Evolutionary conservation across 371 early-diverging fungal species (phyloP), one percentile per base, ranked within the genome.

Genomic region (Mortierella sp.): DNA sequence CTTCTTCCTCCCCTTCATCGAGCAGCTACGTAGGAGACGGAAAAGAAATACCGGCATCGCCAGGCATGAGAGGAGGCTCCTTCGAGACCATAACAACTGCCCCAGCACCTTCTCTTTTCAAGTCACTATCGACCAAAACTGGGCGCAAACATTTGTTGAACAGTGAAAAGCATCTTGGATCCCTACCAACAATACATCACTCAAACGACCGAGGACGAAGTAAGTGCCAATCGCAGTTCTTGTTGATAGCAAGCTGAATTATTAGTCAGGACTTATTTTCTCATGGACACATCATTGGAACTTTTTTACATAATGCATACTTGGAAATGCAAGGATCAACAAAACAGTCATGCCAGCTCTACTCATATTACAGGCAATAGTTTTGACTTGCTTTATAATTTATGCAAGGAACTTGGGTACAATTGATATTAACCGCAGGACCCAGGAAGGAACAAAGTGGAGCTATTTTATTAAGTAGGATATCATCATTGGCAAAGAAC

Each of bases 121-220:
- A 43, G 32, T 76, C 71, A 0, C 59, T 76, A 13, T 77, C 77
- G 2, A 69, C 76, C 49, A 67, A 68, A 62, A 22, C 64, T 8
- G 72, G 78, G 22, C 64, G 78, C 13, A 64, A 61, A 22, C 61
- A 58, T 4, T 42, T 43, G 17, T 66, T 65, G 68, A 61, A 56
- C 45, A 68, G 64, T 13, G 72, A 77, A 54, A 77, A 77, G 23
- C 60, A 66, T 2, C 31, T 65, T 19, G 79, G 79, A 47, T 56
- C 79, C 1, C 47, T 78, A 28, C 79, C 79, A 13, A 78, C 74
- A 35, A 78, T 70, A 45, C 73, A 78, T 35, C 65, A 68, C 22
- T 70, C 68, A 12, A 66, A 51, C 22, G 70, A 70, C 29, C 70
- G 70, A 29, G 65, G 61, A 49, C 65, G 74, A 57, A 66, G 78